Evolutionary conservation across 306 rosid genomes (phyloP).

Genomic region (Cyclanthera cordifolia): DNA sequence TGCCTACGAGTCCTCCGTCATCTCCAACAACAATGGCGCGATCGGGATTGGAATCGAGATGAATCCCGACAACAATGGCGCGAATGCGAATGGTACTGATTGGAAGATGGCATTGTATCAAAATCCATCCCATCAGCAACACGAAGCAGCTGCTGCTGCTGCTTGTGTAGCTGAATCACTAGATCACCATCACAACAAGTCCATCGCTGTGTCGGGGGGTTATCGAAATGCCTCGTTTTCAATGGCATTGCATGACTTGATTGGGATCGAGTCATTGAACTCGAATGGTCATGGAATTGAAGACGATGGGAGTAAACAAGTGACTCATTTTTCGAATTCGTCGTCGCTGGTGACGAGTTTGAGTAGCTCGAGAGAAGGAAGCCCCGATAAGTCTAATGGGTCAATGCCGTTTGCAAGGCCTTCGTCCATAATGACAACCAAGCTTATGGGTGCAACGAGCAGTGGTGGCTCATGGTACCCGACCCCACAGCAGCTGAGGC

Average conservation of each 20-base stretch:
- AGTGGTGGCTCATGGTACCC: constrained; percentile 43
- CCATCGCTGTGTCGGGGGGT: neutral
- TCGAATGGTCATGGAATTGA: neutral
- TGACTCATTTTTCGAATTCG: constrained; percentile 1
- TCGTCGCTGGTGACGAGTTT: constrained; percentile 6
- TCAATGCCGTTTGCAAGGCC: constrained; percentile 6
- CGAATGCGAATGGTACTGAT: neutral
- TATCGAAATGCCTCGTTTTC: neutral
- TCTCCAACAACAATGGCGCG: constrained; percentile 8
- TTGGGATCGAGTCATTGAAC: neutral
- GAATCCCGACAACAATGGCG: neutral
- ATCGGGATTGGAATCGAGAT: neutral
- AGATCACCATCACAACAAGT: neutral
- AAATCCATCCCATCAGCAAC: neutral
- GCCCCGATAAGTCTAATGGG: neutral
- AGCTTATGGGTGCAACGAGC: constrained; percentile 13
- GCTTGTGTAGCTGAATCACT: constrained; percentile 1
- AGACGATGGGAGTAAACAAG: neutral
- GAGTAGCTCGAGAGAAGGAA: constrained; percentile 36
- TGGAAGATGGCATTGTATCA: constrained; percentile 14
- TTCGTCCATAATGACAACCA: neutral
- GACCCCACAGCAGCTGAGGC: constrained; percentile 34
- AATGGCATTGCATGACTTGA: constrained; percentile 1
- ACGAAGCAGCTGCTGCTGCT: neutral
- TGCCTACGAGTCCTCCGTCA: neutral